Evolutionary conservation across 495 filamentous ascomycete genomes (phyloP).

Genomic region (Aspergillus ellipticus): DNA sequence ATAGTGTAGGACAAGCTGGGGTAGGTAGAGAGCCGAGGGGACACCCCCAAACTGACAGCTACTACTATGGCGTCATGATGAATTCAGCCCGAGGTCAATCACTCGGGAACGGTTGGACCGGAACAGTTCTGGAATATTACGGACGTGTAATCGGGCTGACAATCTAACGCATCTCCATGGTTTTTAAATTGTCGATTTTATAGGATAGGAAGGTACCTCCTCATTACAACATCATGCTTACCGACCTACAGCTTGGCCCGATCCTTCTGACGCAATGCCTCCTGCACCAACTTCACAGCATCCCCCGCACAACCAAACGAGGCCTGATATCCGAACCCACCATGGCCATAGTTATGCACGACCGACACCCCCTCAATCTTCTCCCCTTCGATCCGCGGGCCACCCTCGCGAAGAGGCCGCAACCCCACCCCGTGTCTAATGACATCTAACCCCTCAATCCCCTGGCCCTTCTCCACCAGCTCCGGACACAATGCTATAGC

Average conservation of each 20-base stretch:
- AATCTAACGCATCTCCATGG: background rate
- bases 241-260: slow-evolving; percentile 32
- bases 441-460: slow-evolving; percentile 76
- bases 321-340: slow-evolving; percentile 87
- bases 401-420: slow-evolving; percentile 69
- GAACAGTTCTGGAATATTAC: background rate
- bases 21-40: background rate
- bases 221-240: background rate
- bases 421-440: slow-evolving; percentile 87
- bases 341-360: slow-evolving; percentile 96
- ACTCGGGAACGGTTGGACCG: background rate
- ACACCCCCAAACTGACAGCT: background rate
- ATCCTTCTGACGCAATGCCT: slow-evolving; percentile 40
- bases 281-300: slow-evolving; percentile 67
- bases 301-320: slow-evolving; percentile 78
- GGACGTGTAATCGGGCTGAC: background rate
- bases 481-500: slow-evolving; percentile 67
- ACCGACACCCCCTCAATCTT: slow-evolving; percentile 64
- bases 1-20: background rate
- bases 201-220: background rate
- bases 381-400: slow-evolving; percentile 82
- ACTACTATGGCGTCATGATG: background rate
- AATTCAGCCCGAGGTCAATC: background rate
- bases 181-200: background rate
- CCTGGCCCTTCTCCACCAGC: slow-evolving; percentile 67